Evolutionary conservation across 352 stramenopile genomes (phyloP).

Genomic region (Halophytophthora polymorphica): DNA sequence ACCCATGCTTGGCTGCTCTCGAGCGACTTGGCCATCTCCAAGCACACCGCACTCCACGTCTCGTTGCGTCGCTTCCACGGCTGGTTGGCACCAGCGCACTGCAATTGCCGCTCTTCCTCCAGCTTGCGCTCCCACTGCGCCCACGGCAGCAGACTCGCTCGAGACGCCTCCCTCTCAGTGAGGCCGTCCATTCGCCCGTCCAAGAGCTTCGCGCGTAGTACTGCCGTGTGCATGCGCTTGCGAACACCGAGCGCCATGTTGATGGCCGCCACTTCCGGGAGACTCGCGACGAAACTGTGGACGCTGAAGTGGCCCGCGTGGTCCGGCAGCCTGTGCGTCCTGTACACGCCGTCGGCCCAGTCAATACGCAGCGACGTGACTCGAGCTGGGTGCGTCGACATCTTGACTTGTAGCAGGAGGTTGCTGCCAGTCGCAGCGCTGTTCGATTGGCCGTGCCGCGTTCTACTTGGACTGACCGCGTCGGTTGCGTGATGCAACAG

Average conservation of each 20-base stretch:
- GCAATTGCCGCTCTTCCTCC: constrained; percentile 7
- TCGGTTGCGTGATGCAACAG: constrained; percentile 32
- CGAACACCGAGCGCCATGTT: constrained; percentile 31
- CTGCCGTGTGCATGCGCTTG: constrained; percentile 14
- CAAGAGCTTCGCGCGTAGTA: constrained; percentile 21
- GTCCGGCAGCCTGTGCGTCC: constrained; percentile 32
- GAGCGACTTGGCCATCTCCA: constrained; percentile 33
- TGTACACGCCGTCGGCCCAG: constrained; percentile 27
- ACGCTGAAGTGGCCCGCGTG: constrained; percentile 33
- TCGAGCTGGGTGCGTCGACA: constrained; percentile 32
- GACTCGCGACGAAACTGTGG: constrained; percentile 33
- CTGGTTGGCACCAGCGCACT: constrained; percentile 5
- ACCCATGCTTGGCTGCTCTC: constrained; percentile 37
- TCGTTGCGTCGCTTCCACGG: constrained; percentile 32
- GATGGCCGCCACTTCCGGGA: constrained; percentile 40
- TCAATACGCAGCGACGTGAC: constrained; percentile 40
- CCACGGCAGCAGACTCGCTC: constrained; percentile 24
- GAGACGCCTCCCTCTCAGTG: constrained; percentile 6
- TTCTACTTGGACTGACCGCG: background rate
- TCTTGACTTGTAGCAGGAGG: constrained; percentile 41
- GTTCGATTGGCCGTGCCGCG: background rate
- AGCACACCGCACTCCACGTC: constrained; percentile 36
- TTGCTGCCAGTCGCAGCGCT: background rate
- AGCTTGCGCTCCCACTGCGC: constrained; percentile 27
- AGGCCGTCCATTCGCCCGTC: background rate